Percentiles rank a stretch among this genome's conserved stretches.
phyloP scores from a whole-genome alignment of 768 basidiomycete species.

The Termitomyces sp. region DNA sequence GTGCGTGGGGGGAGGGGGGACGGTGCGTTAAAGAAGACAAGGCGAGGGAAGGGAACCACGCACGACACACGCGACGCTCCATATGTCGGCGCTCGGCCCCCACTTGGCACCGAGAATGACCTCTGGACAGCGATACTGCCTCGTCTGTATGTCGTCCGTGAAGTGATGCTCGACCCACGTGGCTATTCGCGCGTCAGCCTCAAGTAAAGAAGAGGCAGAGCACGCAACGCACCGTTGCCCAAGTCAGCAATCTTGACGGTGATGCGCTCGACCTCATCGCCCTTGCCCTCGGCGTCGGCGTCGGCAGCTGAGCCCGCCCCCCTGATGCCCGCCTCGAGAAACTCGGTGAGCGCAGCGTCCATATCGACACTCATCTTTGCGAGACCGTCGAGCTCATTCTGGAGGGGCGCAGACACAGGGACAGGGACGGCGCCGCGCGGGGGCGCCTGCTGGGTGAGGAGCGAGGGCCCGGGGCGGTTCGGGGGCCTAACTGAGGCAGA shows the following conservation, averaged over 20 bases:
- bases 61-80: slow-evolving; percentile 94
- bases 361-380: slow-evolving; percentile 9
- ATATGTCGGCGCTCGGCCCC: slow-evolving; percentile 93
- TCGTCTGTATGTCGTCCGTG: slow-evolving; percentile 96
- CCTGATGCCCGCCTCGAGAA: slow-evolving; percentile 8
- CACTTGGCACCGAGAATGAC: slow-evolving; percentile 95
- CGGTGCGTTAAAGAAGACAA: background rate
- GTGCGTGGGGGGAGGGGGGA: background rate
- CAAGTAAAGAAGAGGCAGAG: background rate
- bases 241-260: slow-evolving; percentile 99
- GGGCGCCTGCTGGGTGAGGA: slow-evolving; percentile 49
- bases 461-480: slow-evolving; percentile 47
- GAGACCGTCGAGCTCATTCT: background rate
- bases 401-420: slow-evolving; percentile 12
- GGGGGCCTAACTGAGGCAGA: background rate
- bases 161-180: slow-evolving; percentile 95
- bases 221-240: slow-evolving; percentile 68
- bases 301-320: background rate
- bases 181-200: slow-evolving; percentile 31
- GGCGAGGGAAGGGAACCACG: slow-evolving; percentile 22
- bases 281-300: slow-evolving; percentile 16
- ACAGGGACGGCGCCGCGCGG: background rate
- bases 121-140: slow-evolving; percentile 97
- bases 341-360: slow-evolving; percentile 13
- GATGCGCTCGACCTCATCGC: slow-evolving; percentile 53